Evolutionary conservation across 345 rosid genomes (phyloP).

Genomic region (Erodium maritimum): DNA sequence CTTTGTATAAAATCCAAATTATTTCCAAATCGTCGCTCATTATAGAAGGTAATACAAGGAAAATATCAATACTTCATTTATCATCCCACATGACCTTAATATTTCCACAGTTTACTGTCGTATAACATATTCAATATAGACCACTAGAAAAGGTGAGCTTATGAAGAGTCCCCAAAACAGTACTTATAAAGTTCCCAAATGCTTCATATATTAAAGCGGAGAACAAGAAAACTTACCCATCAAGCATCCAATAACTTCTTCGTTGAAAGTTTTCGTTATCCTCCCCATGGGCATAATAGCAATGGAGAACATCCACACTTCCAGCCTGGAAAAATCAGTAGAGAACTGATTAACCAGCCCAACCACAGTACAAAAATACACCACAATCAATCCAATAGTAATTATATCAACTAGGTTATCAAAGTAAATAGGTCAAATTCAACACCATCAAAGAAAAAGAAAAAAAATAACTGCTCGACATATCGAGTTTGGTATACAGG

Average conservation of each 20-base stretch:
- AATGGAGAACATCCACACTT: conserved; percentile 79
- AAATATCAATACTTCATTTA: too few relatives aligned
- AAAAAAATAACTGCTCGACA: neutral
- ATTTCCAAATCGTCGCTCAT: too few relatives aligned
- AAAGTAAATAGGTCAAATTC: too few relatives aligned
- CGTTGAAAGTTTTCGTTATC: conserved; percentile 72
- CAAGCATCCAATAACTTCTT: conserved; percentile 94
- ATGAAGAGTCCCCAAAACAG: too few relatives aligned
- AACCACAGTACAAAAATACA: neutral
- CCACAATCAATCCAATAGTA: neutral
- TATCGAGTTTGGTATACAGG: too few relatives aligned
- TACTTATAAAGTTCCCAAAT: neutral
- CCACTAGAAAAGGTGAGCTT: too few relatives aligned
- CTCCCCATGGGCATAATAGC: conserved; percentile 97
- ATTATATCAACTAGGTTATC: neutral
- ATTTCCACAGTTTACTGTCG: too few relatives aligned
- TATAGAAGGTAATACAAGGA: too few relatives aligned
- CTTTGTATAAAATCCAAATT: too few relatives aligned
- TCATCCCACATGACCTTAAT: too few relatives aligned
- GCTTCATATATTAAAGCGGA: conserved; percentile 7
- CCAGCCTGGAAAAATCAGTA: conserved; percentile 37
- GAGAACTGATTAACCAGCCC: neutral
- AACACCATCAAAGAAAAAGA: neutral
- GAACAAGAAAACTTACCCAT: conserved; percentile 39
- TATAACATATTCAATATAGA: too few relatives aligned